Conservation (phyloP, 345 rosid genomes). For the Lumnitzera racemosa region DNA sequence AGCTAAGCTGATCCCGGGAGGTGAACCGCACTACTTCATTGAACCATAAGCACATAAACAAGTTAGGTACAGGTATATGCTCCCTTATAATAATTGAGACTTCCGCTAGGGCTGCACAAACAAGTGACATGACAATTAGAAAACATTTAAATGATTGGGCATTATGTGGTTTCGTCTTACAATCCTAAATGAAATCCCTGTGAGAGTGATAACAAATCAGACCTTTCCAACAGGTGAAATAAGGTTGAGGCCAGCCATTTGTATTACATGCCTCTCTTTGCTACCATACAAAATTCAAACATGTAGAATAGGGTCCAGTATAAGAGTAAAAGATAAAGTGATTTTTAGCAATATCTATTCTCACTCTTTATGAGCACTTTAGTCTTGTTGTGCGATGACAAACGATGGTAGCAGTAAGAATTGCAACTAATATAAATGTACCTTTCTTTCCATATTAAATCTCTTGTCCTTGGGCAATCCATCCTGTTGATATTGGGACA, state of each 20-base stretch:
- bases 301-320: too few species aligned
- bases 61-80: constrained; percentile 61
- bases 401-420: neutral
- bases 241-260: too few species aligned
- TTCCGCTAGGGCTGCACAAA: constrained; percentile 66
- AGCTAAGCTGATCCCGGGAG: constrained; percentile 90
- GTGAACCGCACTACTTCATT: constrained; percentile 91
- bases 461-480: constrained; percentile 75
- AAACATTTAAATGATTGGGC: too few species aligned
- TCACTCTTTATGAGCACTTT: too few species aligned
- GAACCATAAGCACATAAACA: constrained; percentile 94
- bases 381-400: neutral
- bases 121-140: constrained; percentile 1
- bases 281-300: too few species aligned
- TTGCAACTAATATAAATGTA: constrained; percentile 3
- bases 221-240: too few species aligned
- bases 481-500: constrained; percentile 59
- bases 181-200: too few species aligned
- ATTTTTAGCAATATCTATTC: too few species aligned
- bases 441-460: constrained; percentile 76
- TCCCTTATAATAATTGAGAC: constrained; percentile 88
- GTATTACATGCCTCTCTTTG: too few species aligned
- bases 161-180: too few species aligned
- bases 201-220: too few species aligned
- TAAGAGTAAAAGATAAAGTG: too few species aligned